Evolutionary conservation across 179 eudicot species (phyloP).

Genomic region (Heliamphora pulchella): DNA sequence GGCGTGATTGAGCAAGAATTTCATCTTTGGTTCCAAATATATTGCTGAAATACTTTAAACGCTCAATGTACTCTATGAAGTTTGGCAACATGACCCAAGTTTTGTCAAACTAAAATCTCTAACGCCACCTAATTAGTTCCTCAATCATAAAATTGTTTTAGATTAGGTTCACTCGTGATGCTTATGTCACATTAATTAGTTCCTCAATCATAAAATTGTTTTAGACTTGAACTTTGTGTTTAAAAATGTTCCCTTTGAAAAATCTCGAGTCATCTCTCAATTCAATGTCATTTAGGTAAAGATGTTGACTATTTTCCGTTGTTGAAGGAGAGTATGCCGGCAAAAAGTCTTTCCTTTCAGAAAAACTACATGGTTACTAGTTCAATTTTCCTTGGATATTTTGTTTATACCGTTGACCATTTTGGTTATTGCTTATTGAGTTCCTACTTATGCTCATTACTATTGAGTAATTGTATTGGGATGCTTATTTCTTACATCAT

Average conservation of each 20-base stretch:
- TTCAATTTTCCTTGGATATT: not conserved
- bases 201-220: no score
- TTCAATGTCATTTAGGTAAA: not conserved
- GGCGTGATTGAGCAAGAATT: no score
- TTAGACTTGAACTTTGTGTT: not conserved
- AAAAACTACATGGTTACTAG: not conserved
- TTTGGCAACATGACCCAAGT: no score
- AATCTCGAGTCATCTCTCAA: not conserved
- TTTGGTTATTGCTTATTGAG: not conserved
- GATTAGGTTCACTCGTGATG: not conserved
- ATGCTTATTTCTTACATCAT: not conserved
- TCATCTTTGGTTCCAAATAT: no score
- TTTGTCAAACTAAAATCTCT: no score
- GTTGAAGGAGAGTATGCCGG: not conserved
- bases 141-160: no score
- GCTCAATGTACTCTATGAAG: no score
- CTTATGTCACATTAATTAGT: not conserved
- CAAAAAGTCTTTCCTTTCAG: not conserved
- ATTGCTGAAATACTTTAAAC: no score
- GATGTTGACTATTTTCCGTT: not conserved
- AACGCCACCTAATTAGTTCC: no score
- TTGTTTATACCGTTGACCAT: not conserved
- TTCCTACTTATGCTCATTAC: not conserved
- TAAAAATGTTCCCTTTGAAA: not conserved
- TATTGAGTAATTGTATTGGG: not conserved